Evolutionary conservation across 2,329 filamentous ascomycete genomes (phyloP).

Genomic region (Hymenoscyphus fructigenus): DNA sequence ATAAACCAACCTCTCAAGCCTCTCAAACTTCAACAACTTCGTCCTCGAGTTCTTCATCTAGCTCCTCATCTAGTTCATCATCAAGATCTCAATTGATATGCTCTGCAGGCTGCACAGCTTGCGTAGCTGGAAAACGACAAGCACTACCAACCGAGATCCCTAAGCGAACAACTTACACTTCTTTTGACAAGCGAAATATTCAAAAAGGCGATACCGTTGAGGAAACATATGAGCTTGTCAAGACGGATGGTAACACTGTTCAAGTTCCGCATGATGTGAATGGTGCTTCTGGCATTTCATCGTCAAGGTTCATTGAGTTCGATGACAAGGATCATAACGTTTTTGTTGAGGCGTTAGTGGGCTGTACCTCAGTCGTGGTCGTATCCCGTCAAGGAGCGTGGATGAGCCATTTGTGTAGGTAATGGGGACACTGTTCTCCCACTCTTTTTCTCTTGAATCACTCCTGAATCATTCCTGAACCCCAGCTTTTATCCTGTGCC

Average conservation of each 20-base stretch:
- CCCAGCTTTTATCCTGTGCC: too few relatives aligned
- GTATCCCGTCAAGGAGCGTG: neutral
- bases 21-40: constrained; percentile 1
- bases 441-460: too few relatives aligned
- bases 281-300: neutral
- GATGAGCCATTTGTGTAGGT: neutral
- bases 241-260: neutral
- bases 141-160: neutral
- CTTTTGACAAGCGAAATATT: neutral
- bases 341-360: neutral
- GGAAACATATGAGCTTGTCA: neutral
- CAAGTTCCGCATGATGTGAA: neutral
- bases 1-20: neutral
- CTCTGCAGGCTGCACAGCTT: neutral
- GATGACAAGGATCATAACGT: neutral
- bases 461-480: too few relatives aligned
- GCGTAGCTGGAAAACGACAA: neutral
- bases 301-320: neutral
- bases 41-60: neutral
- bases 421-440: too few relatives aligned
- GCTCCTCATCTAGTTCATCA: neutral
- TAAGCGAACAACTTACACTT: neutral
- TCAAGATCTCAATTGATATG: neutral
- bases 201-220: neutral
- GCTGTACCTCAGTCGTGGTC: neutral